phyloP scores from a whole-genome alignment of 176 grass and related monocot genomes.

The Hyparrhenia diplandra region DNA sequence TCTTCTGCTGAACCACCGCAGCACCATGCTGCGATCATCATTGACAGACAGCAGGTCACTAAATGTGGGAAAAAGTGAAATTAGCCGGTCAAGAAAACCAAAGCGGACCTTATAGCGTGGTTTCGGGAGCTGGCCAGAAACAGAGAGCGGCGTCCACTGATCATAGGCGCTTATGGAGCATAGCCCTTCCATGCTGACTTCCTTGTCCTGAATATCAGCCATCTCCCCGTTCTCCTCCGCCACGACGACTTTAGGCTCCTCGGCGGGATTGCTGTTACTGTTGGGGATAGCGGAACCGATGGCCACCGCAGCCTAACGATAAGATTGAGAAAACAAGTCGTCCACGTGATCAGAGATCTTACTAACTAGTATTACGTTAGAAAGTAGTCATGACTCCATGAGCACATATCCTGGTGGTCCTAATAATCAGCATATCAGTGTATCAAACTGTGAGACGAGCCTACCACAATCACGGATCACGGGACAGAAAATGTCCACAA shows the following conservation, averaged over 20 bases:
- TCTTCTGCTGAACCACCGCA: slow-evolving; percentile 75
- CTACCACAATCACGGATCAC: background rate
- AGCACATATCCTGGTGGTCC: background rate
- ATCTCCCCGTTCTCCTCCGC: slow-evolving; percentile 60
- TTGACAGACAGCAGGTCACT: background rate
- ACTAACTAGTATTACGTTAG: background rate
- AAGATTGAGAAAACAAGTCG: background rate
- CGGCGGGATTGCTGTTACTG: slow-evolving; percentile 14
- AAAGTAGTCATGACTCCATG: background rate
- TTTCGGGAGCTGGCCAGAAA: slow-evolving; percentile 59
- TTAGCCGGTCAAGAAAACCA: background rate
- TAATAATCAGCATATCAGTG: background rate
- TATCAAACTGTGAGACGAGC: too few species aligned
- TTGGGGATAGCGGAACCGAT: slow-evolving; percentile 19
- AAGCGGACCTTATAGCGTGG: slow-evolving; percentile 68
- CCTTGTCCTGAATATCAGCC: slow-evolving; percentile 76
- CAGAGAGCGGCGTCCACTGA: slow-evolving; percentile 57
- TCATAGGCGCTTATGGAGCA: slow-evolving; percentile 59
- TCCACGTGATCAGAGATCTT: background rate
- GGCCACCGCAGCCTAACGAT: slow-evolving; percentile 34
- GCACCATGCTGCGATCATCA: slow-evolving; percentile 69
- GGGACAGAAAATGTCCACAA: background rate
- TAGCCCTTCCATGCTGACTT: slow-evolving; percentile 77
- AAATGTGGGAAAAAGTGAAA: background rate
- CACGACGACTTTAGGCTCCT: slow-evolving; percentile 55